Conservation (phyloP, 1,284 basidiomycete species). For the Entoloma clypeatum region DNA sequence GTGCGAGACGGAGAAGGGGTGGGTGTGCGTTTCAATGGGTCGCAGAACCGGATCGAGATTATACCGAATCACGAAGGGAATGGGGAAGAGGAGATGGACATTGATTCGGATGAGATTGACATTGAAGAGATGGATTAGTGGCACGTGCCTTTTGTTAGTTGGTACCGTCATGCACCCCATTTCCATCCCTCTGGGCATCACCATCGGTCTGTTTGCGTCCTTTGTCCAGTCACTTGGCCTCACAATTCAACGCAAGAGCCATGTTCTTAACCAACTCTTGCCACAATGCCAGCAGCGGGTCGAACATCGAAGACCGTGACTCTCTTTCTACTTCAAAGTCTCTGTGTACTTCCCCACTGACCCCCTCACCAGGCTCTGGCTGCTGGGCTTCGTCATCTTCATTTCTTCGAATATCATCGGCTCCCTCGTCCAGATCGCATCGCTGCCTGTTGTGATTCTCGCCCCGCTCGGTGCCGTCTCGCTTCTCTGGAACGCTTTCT, state of each 20-base stretch:
- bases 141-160: too few relatives aligned
- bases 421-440: conserved; percentile 93
- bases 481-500: conserved; percentile 93
- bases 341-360: conserved; percentile 7
- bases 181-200: conserved; percentile 44
- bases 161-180: too few relatives aligned
- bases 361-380: conserved; percentile 56
- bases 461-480: conserved; percentile 92
- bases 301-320: conserved; percentile 78
- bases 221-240: conserved; percentile 90
- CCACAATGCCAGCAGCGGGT: conserved; percentile 61
- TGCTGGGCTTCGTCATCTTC: conserved; percentile 82
- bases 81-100: conserved; percentile 51
- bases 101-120: conserved; percentile 61
- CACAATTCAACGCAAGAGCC: conserved; percentile 93
- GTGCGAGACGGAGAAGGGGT: conserved; percentile 82
- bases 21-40: conserved; percentile 77
- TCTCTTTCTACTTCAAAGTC: conserved; percentile 20
- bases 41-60: conserved; percentile 78
- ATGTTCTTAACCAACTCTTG: conserved; percentile 79
- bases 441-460: conserved; percentile 89
- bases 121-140: conserved; percentile 77
- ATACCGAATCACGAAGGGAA: conserved; percentile 82
- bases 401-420: conserved; percentile 88
- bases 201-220: conserved; percentile 80